A percentile compares a stretch with the other conserved stretches of the same genome.
Evolutionary conservation across 2,329 filamentous ascomycete species (phyloP).

Genomic region (Xylariaceae sp.): DNA sequence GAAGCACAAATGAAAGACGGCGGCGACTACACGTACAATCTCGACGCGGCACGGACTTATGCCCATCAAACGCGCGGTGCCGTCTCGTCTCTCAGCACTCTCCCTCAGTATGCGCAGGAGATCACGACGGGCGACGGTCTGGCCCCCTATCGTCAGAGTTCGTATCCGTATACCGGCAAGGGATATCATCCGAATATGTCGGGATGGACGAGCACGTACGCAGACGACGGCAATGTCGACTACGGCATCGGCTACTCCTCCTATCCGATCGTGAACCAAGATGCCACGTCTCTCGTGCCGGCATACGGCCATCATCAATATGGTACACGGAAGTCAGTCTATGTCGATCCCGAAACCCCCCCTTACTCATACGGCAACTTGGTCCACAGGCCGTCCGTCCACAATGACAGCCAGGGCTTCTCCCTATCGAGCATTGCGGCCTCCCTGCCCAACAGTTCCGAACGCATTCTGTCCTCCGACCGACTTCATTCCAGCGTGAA

Average conservation of each 20-base stretch:
- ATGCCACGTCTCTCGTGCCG: conserved; percentile 31
- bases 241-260: conserved; percentile 32
- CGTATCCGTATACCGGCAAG: conserved; percentile 32
- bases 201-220: conserved; percentile 34
- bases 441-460: conserved; percentile 33
- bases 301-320: conserved; percentile 29
- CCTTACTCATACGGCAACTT: conserved; percentile 33
- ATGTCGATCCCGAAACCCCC: conserved; percentile 33
- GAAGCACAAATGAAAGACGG: conserved; percentile 34
- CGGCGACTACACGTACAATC: conserved; percentile 33
- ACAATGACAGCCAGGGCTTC: conserved; percentile 34
- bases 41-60: conserved; percentile 34
- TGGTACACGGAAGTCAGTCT: conserved; percentile 30
- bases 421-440: conserved; percentile 39
- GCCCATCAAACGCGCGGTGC: conserved; percentile 28
- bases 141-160: conserved; percentile 31
- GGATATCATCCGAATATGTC: conserved; percentile 33
- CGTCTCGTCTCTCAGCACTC: conserved; percentile 27
- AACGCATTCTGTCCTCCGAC: conserved; percentile 25
- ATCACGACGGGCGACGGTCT: conserved; percentile 31
- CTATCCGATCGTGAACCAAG: conserved; percentile 34
- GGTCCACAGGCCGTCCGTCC: conserved; percentile 34
- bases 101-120: conserved; percentile 33
- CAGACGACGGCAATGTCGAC: conserved; percentile 34
- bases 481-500: conserved; percentile 34